Percentiles rank a stretch among this genome's conserved stretches.
phyloP scores from a whole-genome alignment of 768 basidiomycete species.

The Amanita exitialis region DNA sequence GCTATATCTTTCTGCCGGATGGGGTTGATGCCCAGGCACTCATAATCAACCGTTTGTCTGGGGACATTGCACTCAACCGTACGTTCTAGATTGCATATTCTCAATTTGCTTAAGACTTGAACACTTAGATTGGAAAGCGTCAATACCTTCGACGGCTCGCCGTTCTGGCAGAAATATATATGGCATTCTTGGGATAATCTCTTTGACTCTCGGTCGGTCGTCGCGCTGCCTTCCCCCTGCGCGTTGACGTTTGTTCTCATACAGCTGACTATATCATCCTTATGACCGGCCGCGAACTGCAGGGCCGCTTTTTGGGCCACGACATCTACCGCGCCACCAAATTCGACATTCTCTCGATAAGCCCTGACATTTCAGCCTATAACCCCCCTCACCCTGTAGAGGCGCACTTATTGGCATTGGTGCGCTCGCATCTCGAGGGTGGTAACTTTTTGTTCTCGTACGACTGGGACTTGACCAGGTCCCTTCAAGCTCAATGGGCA shows the following conservation, averaged over 20 bases:
- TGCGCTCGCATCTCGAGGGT: constrained; percentile 71
- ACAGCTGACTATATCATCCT: constrained; percentile 91
- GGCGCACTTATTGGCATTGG: constrained; percentile 75
- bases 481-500: constrained; percentile 76
- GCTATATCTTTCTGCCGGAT: constrained; percentile 71
- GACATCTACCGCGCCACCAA: constrained; percentile 86
- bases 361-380: constrained; percentile 54
- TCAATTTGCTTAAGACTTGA: neutral
- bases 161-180: constrained; percentile 59
- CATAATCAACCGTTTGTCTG: constrained; percentile 65
- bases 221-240: neutral
- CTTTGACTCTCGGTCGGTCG: constrained; percentile 61
- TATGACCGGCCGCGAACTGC: constrained; percentile 72
- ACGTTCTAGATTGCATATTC: constrained; percentile 14
- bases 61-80: constrained; percentile 67
- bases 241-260: constrained; percentile 1
- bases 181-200: constrained; percentile 69
- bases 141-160: constrained; percentile 42
- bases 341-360: constrained; percentile 85
- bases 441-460: constrained; percentile 91
- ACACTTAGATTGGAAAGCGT: constrained; percentile 39
- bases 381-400: constrained; percentile 80
- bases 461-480: constrained; percentile 79
- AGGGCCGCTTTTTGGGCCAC: constrained; percentile 72
- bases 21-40: constrained; percentile 52